Evolutionary conservation across 1,284 basidiomycete species (phyloP).

Genomic region (Papiliotrema laurentii): DNA sequence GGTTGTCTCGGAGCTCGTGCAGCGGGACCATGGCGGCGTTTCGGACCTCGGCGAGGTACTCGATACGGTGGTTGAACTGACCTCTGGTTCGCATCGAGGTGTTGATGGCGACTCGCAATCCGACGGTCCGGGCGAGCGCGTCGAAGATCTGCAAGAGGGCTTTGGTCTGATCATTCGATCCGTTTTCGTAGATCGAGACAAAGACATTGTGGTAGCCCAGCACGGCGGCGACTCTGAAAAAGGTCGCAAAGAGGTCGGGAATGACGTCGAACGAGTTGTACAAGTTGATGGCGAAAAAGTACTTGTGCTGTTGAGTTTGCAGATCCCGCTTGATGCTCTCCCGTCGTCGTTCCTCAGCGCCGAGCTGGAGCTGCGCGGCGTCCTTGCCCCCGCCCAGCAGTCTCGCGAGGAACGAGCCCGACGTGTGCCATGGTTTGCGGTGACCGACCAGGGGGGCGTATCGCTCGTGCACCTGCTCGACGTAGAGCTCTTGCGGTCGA

Average conservation of each 20-base stretch:
- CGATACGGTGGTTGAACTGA: conserved; percentile 96
- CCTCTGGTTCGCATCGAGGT: conserved; percentile 85
- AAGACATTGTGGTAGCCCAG: conserved; percentile 94
- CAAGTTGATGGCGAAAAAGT: conserved; percentile 96
- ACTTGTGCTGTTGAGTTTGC: conserved; percentile 71
- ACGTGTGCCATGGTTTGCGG: conserved; percentile 54
- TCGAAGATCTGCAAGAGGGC: conserved; percentile 88
- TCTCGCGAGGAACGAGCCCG: conserved; percentile 60
- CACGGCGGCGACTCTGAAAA: conserved; percentile 82
- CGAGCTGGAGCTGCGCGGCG: conserved; percentile 46
- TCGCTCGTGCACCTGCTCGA: conserved; percentile 74
- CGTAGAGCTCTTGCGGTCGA: conserved; percentile 73
- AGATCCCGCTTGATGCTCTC: conserved; percentile 49
- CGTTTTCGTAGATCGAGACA: conserved; percentile 97
- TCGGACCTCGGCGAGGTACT: conserved; percentile 93
- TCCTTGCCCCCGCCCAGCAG: conserved; percentile 37
- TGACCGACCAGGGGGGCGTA: conserved; percentile 78
- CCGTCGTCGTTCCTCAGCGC: conserved; percentile 51
- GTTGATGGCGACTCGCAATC: conserved; percentile 83
- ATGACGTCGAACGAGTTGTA: conserved; percentile 98
- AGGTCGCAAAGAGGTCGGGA: conserved; percentile 90
- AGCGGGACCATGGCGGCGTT: conserved; percentile 90
- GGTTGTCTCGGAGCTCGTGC: conserved; percentile 81
- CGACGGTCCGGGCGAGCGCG: conserved; percentile 77
- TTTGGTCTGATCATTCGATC: conserved; percentile 92